A percentile compares a stretch with the other conserved stretches of the same genome.
phyloP scores from a whole-genome alignment of 345 rosid genomes.

The Citropsis articulata region DNA sequence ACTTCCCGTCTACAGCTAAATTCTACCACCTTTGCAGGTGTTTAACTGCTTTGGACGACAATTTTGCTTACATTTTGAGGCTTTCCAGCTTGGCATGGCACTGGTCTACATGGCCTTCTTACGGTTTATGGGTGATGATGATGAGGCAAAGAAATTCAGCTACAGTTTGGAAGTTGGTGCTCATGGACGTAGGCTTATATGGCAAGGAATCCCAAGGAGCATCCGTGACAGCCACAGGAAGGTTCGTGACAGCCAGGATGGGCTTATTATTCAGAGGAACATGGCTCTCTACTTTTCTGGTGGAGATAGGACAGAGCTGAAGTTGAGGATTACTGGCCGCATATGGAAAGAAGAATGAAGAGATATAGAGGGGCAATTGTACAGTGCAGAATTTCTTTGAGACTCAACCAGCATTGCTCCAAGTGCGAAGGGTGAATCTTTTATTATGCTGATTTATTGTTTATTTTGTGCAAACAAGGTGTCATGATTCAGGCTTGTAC shows the following conservation, averaged over 20 bases:
- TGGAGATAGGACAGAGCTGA: slow-evolving; percentile 79
- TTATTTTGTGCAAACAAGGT: background rate
- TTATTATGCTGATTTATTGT: background rate
- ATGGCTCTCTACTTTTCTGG: slow-evolving; percentile 85
- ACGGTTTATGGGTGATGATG: slow-evolving; percentile 91
- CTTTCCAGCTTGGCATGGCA: slow-evolving; percentile 75
- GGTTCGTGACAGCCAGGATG: slow-evolving; percentile 86
- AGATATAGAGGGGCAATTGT: slow-evolving; percentile 10
- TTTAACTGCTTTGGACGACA: slow-evolving; percentile 92
- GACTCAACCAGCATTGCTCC: slow-evolving; percentile 4
- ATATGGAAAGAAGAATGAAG: slow-evolving; percentile 84
- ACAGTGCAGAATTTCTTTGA: slow-evolving; percentile 12
- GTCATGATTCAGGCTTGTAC: background rate
- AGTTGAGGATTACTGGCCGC: slow-evolving; percentile 76
- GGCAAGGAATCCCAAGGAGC: slow-evolving; percentile 91
- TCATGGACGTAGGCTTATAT: slow-evolving; percentile 62
- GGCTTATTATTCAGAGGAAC: slow-evolving; percentile 74
- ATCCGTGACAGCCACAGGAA: slow-evolving; percentile 84
- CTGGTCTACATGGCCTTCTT: slow-evolving; percentile 92
- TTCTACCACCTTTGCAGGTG: slow-evolving; percentile 39
- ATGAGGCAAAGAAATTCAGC: slow-evolving; percentile 76
- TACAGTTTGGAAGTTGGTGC: slow-evolving; percentile 87
- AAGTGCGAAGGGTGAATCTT: slow-evolving; percentile 15
- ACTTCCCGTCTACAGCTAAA: background rate
- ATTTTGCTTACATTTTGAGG: slow-evolving; percentile 95